These are phyloP conservation scores for Calcarisporium arbuscula DNA, from an alignment of 2,329 filamentous ascomycete species.

Conservation along the genomic window DNA sequence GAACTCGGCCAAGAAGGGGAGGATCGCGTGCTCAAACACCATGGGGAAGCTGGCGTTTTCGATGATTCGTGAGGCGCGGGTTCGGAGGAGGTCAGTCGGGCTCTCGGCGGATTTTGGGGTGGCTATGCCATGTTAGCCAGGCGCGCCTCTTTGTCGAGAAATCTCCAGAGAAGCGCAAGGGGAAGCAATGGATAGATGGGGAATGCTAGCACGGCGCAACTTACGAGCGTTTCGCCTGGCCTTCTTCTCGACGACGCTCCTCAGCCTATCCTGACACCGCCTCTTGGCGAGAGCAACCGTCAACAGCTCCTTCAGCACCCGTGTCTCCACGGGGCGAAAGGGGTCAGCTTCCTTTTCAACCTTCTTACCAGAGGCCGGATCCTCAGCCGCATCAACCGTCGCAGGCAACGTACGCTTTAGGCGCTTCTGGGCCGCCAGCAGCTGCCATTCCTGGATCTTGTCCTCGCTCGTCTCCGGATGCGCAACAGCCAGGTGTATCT, in stretches of 20 bases:
- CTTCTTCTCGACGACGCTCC: slow-evolving; percentile 27
- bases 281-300: slow-evolving; percentile 26
- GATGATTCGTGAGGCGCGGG: slow-evolving; percentile 19
- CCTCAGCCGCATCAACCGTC: too few relatives aligned
- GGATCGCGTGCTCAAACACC: slow-evolving; percentile 35
- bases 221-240: slow-evolving; percentile 21
- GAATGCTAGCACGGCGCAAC: too few relatives aligned
- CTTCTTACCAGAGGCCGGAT: too few relatives aligned
- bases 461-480: slow-evolving; percentile 20
- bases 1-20: slow-evolving; percentile 36
- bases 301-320: slow-evolving; percentile 6
- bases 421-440: slow-evolving; percentile 11
- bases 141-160: background rate
- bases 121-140: slow-evolving; percentile 10
- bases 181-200: background rate
- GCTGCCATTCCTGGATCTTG: slow-evolving; percentile 19
- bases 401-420: too few relatives aligned
- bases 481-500: slow-evolving; percentile 29
- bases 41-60: slow-evolving; percentile 32
- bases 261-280: slow-evolving; percentile 28
- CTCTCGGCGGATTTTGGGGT: slow-evolving; percentile 24
- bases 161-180: background rate
- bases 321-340: background rate
- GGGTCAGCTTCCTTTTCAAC: too few relatives aligned
- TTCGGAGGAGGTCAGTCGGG: slow-evolving; percentile 21